Conservation (phyloP, 192 early-diverging fungal genomes). For the Endogone sp. region DNA sequence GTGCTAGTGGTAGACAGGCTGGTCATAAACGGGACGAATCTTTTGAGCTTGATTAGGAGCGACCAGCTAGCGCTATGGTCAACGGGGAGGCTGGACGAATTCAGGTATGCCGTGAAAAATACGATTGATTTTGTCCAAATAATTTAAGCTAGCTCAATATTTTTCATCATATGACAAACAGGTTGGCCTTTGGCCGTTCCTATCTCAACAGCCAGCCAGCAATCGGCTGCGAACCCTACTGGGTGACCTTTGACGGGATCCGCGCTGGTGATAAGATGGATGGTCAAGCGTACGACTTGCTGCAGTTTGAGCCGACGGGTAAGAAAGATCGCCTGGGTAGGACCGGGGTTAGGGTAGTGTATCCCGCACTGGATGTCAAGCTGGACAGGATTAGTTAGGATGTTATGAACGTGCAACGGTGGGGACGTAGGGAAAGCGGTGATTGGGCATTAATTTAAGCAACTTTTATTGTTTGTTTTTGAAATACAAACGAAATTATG, state of each 20-base stretch:
- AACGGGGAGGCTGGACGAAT: neutral
- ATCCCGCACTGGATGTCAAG: neutral
- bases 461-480: too few species aligned
- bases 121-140: too few species aligned
- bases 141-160: neutral
- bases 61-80: neutral
- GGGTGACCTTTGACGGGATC: neutral
- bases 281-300: neutral
- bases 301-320: neutral
- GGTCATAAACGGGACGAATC: neutral
- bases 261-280: neutral
- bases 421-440: neutral
- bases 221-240: neutral
- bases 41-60: neutral
- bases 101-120: neutral
- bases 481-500: too few species aligned
- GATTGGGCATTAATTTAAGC: too few species aligned
- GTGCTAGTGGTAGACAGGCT: neutral
- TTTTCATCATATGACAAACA: neutral
- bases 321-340: neutral
- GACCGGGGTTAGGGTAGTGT: neutral
- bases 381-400: neutral
- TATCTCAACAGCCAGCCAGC: neutral
- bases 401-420: too few species aligned
- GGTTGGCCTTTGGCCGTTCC: neutral